phyloP scores from a whole-genome alignment of 75 land plant species.

The Sequoia sempervirens region DNA sequence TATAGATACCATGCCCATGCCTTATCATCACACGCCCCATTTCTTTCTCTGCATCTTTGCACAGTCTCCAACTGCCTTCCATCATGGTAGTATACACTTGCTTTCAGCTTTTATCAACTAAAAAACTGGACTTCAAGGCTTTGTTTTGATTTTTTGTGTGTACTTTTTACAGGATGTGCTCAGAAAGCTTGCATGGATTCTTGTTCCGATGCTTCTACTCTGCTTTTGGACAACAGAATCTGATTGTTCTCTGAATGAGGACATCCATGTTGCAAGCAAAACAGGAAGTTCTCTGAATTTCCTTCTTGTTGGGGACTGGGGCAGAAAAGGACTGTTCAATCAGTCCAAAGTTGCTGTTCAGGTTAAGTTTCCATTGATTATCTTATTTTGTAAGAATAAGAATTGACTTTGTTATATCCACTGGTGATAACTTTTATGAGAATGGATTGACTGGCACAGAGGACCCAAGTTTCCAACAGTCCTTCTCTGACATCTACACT shows the following conservation, averaged over 20 bases:
- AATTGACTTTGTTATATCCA: conserved; percentile 61
- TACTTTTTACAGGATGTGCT: neutral
- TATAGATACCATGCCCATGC: too few relatives aligned
- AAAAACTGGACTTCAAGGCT: neutral
- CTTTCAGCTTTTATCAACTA: too few relatives aligned
- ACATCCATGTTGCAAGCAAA: neutral
- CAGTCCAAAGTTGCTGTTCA: conserved; percentile 64
- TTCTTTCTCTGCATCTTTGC: too few relatives aligned
- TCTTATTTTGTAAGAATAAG: too few relatives aligned
- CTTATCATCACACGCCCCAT: too few relatives aligned
- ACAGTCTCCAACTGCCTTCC: too few relatives aligned
- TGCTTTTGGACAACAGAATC: neutral
- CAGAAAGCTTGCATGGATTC: neutral
- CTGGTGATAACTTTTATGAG: conserved; percentile 90
- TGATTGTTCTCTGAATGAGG: neutral
- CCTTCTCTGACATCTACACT: conserved; percentile 72
- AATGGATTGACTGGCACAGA: conserved; percentile 47
- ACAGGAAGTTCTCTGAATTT: conserved; percentile 31
- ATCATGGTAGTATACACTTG: too few relatives aligned
- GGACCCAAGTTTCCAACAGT: conserved; percentile 49
- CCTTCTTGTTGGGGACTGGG: conserved; percentile 79
- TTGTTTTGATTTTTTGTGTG: neutral
- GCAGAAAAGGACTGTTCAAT: conserved; percentile 57
- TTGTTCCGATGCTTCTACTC: neutral
- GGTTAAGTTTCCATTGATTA: conserved; percentile 25